These are phyloP conservation scores for Arabidopsis arenosa DNA, from an alignment of 345 rosid species.

Conservation along the genomic window DNA sequence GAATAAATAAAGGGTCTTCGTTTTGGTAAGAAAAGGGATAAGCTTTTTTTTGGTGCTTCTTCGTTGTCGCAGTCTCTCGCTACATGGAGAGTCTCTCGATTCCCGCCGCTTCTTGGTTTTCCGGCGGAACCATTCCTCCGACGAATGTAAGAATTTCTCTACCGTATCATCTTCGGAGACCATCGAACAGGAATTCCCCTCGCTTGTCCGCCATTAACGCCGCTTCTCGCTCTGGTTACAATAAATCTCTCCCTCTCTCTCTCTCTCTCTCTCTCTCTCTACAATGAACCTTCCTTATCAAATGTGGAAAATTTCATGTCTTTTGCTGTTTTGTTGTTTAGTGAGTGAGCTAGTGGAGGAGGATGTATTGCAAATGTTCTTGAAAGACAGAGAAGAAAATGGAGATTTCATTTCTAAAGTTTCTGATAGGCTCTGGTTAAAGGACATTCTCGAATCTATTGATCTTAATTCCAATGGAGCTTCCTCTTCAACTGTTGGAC, in stretches of 20 bases:
- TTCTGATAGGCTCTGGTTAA: constrained; percentile 74
- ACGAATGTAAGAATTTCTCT: constrained; percentile 39
- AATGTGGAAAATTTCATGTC: constrained; percentile 1
- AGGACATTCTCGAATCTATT: constrained; percentile 49
- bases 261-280: not conserved
- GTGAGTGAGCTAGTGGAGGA: constrained; percentile 67
- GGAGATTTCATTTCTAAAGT: constrained; percentile 87
- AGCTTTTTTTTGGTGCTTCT: constrained; percentile 2
- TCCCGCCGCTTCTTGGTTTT: constrained; percentile 51
- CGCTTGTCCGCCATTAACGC: constrained; percentile 52
- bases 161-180: constrained; percentile 45
- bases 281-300: not conserved
- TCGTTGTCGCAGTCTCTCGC: constrained; percentile 7
- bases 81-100: constrained; percentile 66
- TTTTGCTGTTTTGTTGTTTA: constrained; percentile 22
- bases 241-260: not conserved
- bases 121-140: constrained; percentile 41
- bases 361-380: constrained; percentile 72
- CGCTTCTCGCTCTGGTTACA: constrained; percentile 59
- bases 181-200: constrained; percentile 31
- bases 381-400: constrained; percentile 73
- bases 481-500: constrained; percentile 19
- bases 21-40: constrained; percentile 29
- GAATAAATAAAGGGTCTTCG: not conserved
- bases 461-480: constrained; percentile 46